Base-by-base conservation (phyloP, 805 yeast genomes). In the Candida loeiensis region DNA sequence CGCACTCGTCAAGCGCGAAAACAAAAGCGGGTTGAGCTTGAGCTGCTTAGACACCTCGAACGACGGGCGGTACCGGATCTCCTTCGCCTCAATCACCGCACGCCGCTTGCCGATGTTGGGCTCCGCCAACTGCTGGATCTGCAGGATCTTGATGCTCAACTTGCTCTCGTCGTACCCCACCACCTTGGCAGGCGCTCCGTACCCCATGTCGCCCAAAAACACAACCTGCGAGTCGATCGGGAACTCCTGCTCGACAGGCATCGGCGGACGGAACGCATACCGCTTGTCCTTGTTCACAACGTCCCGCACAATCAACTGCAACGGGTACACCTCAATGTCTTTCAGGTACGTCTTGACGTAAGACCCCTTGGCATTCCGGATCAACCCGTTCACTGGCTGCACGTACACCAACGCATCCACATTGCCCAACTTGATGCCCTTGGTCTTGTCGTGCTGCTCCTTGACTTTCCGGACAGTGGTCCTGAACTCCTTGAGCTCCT, bases 161-260 rank as follows among this genome's bases (percentile, higher is more conserved):
- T 61, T 63, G 35, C 58, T 55, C 17, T 71, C 68, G 21, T 69
- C 70, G 53, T 82, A 77, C 0, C 85, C 91, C 35, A 74, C 74
- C 33, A 85, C 75, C 16, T 68, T 68, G 4, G 88, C 86, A 32
- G 85, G 80, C 4, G 87, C 76, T 40, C 99, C 98, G 57, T 87
- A 93, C 2, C 90, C 95, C 59, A 80, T 79, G 19, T 82, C 87
- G 35, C 97, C 95, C 45, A 93, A 68, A 56, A 86, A 86, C 6
- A 91, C 77, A 19, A 81, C 90, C 37, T 79, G 76, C 0, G 85
- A 73, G 12, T 76, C 82, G 3, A 73, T 39, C 14, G 97, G 97
- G 61, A 75, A 93, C 58, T 91, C 97, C 47, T 85, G 78, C 6
- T 79, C 82, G 43, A 93, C 69, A 5, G 96, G 88, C 26, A 77